phyloP scores from a whole-genome alignment of 306 rosid genomes.

The Boehmeria nivea region DNA sequence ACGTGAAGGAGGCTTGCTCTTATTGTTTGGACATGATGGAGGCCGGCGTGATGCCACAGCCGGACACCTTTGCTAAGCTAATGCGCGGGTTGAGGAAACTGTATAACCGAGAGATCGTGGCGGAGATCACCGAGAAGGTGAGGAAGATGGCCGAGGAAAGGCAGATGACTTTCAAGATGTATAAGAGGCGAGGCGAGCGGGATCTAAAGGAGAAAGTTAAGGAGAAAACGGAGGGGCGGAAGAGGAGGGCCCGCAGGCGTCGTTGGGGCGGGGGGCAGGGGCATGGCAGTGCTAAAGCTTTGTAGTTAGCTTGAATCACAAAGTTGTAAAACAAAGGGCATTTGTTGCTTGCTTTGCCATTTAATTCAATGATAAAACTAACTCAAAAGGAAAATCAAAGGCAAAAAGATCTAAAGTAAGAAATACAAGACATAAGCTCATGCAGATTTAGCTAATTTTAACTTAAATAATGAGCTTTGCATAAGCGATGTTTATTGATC shows the following conservation, averaged over 20 bases:
- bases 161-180: constrained; percentile 76
- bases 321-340: too few relatives aligned
- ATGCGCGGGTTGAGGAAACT: constrained; percentile 70
- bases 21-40: constrained; percentile 84
- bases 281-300: constrained; percentile 33
- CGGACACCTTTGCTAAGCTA: constrained; percentile 80
- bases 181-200: constrained; percentile 70
- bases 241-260: constrained; percentile 57
- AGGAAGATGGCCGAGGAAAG: constrained; percentile 88
- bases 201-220: constrained; percentile 66
- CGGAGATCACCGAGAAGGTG: constrained; percentile 79
- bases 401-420: too few relatives aligned
- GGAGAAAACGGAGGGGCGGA: constrained; percentile 65
- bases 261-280: constrained; percentile 43
- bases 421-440: too few relatives aligned
- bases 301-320: too few relatives aligned
- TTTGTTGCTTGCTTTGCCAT: too few relatives aligned
- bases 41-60: constrained; percentile 64
- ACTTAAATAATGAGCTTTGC: too few relatives aligned
- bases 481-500: too few relatives aligned
- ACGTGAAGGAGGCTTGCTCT: constrained; percentile 82
- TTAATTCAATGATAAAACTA: too few relatives aligned
- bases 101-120: constrained; percentile 63
- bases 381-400: too few relatives aligned
- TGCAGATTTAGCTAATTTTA: too few relatives aligned